Base-by-base conservation (phyloP, 164 flowering plant genomes). In the Macadamia integrifolia region DNA sequence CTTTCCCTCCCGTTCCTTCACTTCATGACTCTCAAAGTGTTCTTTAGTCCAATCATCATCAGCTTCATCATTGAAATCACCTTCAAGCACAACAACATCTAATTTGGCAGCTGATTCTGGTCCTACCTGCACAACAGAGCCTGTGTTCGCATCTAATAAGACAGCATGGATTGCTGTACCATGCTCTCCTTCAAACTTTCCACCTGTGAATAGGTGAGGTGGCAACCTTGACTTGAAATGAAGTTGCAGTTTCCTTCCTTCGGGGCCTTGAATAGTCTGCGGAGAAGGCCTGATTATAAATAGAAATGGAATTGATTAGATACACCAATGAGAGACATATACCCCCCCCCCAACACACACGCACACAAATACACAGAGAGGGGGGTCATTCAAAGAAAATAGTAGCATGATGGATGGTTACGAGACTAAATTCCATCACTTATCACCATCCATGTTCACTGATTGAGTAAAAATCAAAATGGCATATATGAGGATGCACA, bases 1-100 rank as follows among this genome's bases (percentile, higher is more conserved):
- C 75, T 84, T 86, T 50, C 91, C 96, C 35, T 86, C 89, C 7
- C 92, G 83, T 66, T 83, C 88, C 78, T 83, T 81, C 46, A 84
- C 84, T 62, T 78, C 85, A 49, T 75, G 68, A 71, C 75, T 78
- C 64, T 86, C 86, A 75, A 86, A 86, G 31, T 79, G 79, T 62
- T 83, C 90, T 61, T 62, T 62, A 4, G 82, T 77, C 87, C 88
- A 84, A 67, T 77, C 78, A 61, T 77, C 88, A 58, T 76, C 82
- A 53, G 66, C 76, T 70, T 81, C 87, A 52, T 84, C 84, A 80
- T 79, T 80, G 69, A 84, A 86, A 66, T 86, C 86, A 58, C 90
- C 90, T 66, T 86, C 86, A 28, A 86, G 84, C 52, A 84, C 90
- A 64, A 83, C 85, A 49, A 86, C 71, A 61, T 72, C 75, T 66